Conservation (phyloP, 768 basidiomycete genomes). For the Panaeolus papilionaceus region DNA sequence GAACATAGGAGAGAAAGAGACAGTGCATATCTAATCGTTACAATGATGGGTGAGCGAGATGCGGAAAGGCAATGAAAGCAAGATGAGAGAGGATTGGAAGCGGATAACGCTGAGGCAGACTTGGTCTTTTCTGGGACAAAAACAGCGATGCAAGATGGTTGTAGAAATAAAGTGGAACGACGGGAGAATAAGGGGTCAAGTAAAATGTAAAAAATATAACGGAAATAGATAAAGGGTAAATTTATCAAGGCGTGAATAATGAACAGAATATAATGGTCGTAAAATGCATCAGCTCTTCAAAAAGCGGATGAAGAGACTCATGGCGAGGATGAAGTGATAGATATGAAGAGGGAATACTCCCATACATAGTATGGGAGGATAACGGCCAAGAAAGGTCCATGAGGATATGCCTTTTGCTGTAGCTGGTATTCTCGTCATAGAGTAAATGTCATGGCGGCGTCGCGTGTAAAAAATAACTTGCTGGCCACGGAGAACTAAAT, state of each 20-base stretch:
- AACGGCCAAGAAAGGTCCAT: slow-evolving; percentile 1
- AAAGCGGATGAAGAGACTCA: slow-evolving; percentile 18
- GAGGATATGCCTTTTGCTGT: slow-evolving; percentile 18
- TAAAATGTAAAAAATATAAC: slow-evolving; percentile 21
- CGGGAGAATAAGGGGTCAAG: slow-evolving; percentile 23
- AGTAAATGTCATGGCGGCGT: slow-evolving; percentile 20
- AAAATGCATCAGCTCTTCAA: slow-evolving; percentile 27
- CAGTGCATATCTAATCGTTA: slow-evolving; percentile 78
- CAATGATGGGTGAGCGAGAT: slow-evolving; percentile 35
- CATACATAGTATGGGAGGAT: not conserved
- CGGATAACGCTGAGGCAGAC: slow-evolving; percentile 1
- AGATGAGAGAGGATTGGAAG: slow-evolving; percentile 18
- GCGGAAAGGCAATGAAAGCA: slow-evolving; percentile 11
- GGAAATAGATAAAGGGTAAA: slow-evolving; percentile 36
- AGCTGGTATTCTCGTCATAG: slow-evolving; percentile 30
- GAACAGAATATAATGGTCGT: slow-evolving; percentile 30
- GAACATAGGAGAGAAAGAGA: slow-evolving; percentile 38
- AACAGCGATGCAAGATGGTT: slow-evolving; percentile 20
- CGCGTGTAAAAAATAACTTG: slow-evolving; percentile 18
- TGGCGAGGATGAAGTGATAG: slow-evolving; percentile 17
- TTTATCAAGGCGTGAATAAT: slow-evolving; percentile 28
- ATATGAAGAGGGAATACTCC: slow-evolving; percentile 17
- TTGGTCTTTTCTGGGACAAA: slow-evolving; percentile 20
- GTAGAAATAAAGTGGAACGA: slow-evolving; percentile 25
- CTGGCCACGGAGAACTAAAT: slow-evolving; percentile 18